phyloP scores from a whole-genome alignment of 2,329 filamentous ascomycete genomes.

The Talaromyces sp. region DNA sequence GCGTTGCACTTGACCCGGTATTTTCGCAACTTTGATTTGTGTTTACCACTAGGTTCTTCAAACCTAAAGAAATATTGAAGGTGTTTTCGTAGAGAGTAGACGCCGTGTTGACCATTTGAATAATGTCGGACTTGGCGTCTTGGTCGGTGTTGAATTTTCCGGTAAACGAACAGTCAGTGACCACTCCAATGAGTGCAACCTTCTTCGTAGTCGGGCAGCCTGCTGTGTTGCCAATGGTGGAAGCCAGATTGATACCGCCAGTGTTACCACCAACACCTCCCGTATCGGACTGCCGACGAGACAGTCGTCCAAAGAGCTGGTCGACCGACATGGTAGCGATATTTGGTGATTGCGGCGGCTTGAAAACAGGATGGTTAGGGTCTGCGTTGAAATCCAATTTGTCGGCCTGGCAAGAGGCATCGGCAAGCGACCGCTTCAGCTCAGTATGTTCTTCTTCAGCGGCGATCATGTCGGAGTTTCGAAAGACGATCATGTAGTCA shows the following conservation, averaged over 20 bases:
- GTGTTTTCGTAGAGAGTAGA: slow-evolving; percentile 82
- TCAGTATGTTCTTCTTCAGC: slow-evolving; percentile 45
- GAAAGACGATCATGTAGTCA: slow-evolving; percentile 85
- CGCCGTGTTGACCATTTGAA: slow-evolving; percentile 77
- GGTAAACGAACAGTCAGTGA: slow-evolving; percentile 88
- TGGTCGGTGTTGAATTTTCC: slow-evolving; percentile 61
- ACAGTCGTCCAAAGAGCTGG: slow-evolving; percentile 62
- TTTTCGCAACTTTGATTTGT: slow-evolving; percentile 65
- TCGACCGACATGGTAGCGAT: slow-evolving; percentile 59
- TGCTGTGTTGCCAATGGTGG: slow-evolving; percentile 71
- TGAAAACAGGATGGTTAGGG: slow-evolving; percentile 62
- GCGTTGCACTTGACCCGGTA: slow-evolving; percentile 59
- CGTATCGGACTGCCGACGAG: slow-evolving; percentile 62
- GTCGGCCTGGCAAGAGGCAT: slow-evolving; percentile 63
- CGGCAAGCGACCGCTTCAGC: slow-evolving; percentile 54
- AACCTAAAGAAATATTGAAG: slow-evolving; percentile 91
- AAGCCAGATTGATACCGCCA: slow-evolving; percentile 71
- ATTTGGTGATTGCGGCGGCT: slow-evolving; percentile 49
- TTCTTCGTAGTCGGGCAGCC: slow-evolving; percentile 88
- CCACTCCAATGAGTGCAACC: slow-evolving; percentile 86
- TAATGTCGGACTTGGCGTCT: slow-evolving; percentile 68
- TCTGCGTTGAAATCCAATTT: slow-evolving; percentile 73
- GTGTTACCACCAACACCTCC: slow-evolving; percentile 67
- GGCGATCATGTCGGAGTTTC: slow-evolving; percentile 74
- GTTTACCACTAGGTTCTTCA: slow-evolving; percentile 78